Evolutionary conservation across 2,329 filamentous ascomycete species (phyloP), one percentile per base, ranked within the genome.

Genomic region (Epichloe brachyelytri): DNA sequence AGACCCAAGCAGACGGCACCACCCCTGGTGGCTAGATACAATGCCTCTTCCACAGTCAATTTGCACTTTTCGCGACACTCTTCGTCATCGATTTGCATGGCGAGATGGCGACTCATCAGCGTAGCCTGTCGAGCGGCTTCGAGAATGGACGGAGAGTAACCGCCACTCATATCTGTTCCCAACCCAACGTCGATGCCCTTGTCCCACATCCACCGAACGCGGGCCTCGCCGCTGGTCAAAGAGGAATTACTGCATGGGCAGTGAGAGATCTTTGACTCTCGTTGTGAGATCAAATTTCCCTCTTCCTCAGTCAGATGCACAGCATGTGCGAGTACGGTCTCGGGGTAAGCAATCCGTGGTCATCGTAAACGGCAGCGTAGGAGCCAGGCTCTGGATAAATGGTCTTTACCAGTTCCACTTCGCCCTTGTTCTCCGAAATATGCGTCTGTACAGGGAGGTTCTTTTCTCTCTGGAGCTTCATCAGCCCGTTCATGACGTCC

Each of bases 81-180:
- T 3, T 59, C 62, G 10, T 67, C 66, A 0, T 54, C 51, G 7
- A 64, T 54, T 12, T 67, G 64, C 73, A 87, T 79, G 22, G 83
- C 77, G 45, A 86, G 70, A 72, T 85, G 81, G 33, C 90, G 73
- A 56, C 82, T 88, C 1, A 91, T 87, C 54, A 95, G 76, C 48
- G 82, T 78, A 0, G 91, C 88, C 61, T 93, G 86, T 14, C 90
- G 71, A 43, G 83, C 87, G n/a, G 88, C 83, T 57, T 93, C 86
- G 0, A 97, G 76, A 10, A 97, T 78, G 54, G 81, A 87, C 0
- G 87, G 77, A 51, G 82, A 86, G 64, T 91, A 96, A 0, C 93
- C 93, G 3, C 91, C 93, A 59, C 81, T 86, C 52, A 97, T 82
- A 65, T 98, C 93, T 0, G 91, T 97, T 0, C 93, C 93, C 0